These are phyloP conservation scores for Myriosclerotinia scirpicola DNA, from an alignment of 2,329 filamentous ascomycete species.

Conservation along the genomic window DNA sequence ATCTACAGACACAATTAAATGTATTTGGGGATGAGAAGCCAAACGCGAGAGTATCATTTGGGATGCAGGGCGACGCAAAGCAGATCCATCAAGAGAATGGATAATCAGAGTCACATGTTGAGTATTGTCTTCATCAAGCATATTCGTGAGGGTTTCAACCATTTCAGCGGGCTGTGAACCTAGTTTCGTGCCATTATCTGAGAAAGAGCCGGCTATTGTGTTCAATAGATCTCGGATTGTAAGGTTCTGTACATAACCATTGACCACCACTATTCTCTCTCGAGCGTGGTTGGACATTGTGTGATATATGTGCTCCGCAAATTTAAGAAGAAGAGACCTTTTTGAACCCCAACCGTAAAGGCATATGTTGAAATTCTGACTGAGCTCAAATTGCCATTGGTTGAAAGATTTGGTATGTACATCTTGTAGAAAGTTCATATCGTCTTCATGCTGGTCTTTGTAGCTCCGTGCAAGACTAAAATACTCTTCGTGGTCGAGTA, in stretches of 20 bases:
- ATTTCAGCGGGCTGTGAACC: conserved; percentile 60
- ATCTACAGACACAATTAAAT: conserved; percentile 78
- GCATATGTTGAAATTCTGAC: conserved; percentile 83
- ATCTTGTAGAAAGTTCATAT: conserved; percentile 69
- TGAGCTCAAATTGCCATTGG: conserved; percentile 90
- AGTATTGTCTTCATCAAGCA: conserved; percentile 53
- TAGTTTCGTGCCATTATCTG: conserved; percentile 47
- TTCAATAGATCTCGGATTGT: conserved; percentile 68
- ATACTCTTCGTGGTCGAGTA: conserved; percentile 91
- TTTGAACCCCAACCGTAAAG: conserved; percentile 94
- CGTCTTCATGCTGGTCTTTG: conserved; percentile 66
- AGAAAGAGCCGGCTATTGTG: conserved; percentile 65
- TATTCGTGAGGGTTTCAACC: conserved; percentile 62
- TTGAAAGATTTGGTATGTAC: conserved; percentile 80
- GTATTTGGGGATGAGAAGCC: conserved; percentile 69
- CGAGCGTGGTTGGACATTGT: conserved; percentile 38
- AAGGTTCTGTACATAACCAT: conserved; percentile 73
- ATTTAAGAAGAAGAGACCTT: conserved; percentile 68
- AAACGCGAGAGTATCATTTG: conserved; percentile 77
- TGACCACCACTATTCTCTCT: conserved; percentile 73
- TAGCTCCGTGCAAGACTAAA: conserved; percentile 65
- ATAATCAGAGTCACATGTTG: conserved; percentile 66
- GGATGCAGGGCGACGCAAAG: conserved; percentile 67
- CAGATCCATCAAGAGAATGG: conserved; percentile 80
- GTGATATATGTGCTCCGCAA: conserved; percentile 69